Evolutionary conservation across 352 stramenopile species (phyloP), one percentile per base, ranked within the genome.

Genomic region (Elongisporangium prolatum): DNA sequence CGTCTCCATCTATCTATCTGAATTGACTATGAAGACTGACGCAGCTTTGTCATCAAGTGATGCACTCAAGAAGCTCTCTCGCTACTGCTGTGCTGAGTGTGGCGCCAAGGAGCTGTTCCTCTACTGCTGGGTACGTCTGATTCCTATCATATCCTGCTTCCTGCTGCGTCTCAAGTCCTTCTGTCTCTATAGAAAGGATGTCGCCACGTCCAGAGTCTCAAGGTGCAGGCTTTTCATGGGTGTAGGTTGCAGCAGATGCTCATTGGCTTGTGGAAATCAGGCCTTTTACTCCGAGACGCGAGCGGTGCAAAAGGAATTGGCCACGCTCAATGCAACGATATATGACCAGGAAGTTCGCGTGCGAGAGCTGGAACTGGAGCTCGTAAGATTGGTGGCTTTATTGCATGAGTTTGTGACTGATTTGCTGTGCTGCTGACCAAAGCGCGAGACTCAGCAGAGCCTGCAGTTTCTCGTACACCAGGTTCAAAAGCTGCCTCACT

Each of bases 121-220:
- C 17, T 89, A 86, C 18, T 89, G 76, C 65, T 89, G 79, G 79
- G 76, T 86, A 57, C 25, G 57, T 57, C 28, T 40, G 28, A 2
- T 14, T 40, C 28, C 8, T 40, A 9, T 13, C 4, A 13, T 40
- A 9, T 7, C 7, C 24, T 34, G 50, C 4, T 50, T 18, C 17
- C 47, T 50, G 17, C 3, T 8, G 47, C 8, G 28, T 8, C 25
- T 34, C 25, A 34, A 4, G 25, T 13, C 9, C 28, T 40, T 40
- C 4, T 40, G 28, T 5, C 4, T 13, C 14, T 40, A 28, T 48
- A 88, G 78, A 91, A 88, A 86, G 74, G 76, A 80, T 88, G 78
- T 17, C 74, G 77, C 7, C 74, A 88, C 28, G 70, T 90, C 38
- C 76, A 90, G 48, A 82, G 77, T 40, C 72, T 90, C 59, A 86